A percentile compares a stretch with the other conserved stretches of the same genome.
Conservation (phyloP, 495 filamentous ascomycete species). For the Pseudoneurospora amorphoporcata region DNA sequence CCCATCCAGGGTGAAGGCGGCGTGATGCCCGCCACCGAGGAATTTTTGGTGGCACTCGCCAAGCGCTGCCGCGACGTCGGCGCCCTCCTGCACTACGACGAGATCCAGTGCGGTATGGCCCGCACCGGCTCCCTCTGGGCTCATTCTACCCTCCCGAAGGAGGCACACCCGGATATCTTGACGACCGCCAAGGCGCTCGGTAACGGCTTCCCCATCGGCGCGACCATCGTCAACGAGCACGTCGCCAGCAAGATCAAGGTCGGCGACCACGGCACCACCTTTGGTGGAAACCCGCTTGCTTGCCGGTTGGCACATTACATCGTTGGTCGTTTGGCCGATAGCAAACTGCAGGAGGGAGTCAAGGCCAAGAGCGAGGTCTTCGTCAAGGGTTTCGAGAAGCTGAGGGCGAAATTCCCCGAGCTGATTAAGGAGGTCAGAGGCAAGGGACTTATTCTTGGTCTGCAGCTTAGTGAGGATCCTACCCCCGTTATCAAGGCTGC, state of each 20-base stretch:
- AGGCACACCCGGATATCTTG: constrained; percentile 86
- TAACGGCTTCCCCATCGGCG: constrained; percentile 91
- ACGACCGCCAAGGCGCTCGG: constrained; percentile 93
- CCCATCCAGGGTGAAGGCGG: constrained; percentile 97
- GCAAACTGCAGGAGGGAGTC: constrained; percentile 54
- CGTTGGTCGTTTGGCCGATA: constrained; percentile 58
- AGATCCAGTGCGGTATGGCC: constrained; percentile 89
- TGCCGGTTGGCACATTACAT: constrained; percentile 77
- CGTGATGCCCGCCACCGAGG: constrained; percentile 68
- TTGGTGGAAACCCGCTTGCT: constrained; percentile 88
- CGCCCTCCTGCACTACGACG: constrained; percentile 85
- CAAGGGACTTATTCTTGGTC: constrained; percentile 70
- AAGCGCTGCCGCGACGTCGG: constrained; percentile 76
- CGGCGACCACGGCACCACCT: constrained; percentile 95
- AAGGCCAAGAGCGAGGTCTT: constrained; percentile 56
- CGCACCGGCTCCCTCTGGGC: constrained; percentile 89
- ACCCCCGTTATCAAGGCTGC: constrained; percentile 67
- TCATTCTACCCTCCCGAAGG: constrained; percentile 57
- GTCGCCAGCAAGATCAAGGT: constrained; percentile 78
- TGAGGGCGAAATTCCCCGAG: constrained; percentile 59
- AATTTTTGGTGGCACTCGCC: constrained; percentile 70
- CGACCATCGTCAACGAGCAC: constrained; percentile 68
- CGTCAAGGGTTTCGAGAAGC: constrained; percentile 45
- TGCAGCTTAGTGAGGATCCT: constrained; percentile 68
- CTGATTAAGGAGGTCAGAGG: constrained; percentile 72